Evolutionary conservation across 2,329 filamentous ascomycete genomes (phyloP), one percentile per base, ranked within the genome.

Genomic region (Juglanconis oblonga): DNA sequence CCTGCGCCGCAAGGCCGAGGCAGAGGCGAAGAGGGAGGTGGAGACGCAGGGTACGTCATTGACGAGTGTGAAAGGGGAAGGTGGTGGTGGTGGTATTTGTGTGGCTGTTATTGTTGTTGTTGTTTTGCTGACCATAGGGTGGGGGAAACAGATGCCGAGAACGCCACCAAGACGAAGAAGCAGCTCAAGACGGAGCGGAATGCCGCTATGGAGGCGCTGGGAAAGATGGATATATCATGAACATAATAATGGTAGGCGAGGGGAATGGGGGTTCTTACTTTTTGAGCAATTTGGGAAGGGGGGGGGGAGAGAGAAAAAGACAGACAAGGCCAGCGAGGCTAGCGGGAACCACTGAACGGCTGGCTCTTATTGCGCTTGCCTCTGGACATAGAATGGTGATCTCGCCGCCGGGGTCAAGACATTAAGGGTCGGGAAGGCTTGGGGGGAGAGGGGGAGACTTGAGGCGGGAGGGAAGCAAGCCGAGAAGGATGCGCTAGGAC

Each of bases 1-100:
- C 17, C 58, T 84, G 58, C 78, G 79, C 75, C 74, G 83, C 61
- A 82, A 79, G 72, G 77, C 77, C 69, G 81, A 77, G 63, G 77
- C 71, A 1, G 78, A 78, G 45, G 81, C 56, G 35, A 45, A 57
- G 29, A 33, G 45, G 35, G 55, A 63, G 62, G 49, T 48, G 0
- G 62, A 62, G 40, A 58, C 56, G 62, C 47, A 63, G 55, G 62
- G 62, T 62, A 3, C n/a, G 61, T 58, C 11, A 24, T 8, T 38
- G n/a, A 17, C 14, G 13, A 7, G 7, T 5, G 13, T n/a, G 10
- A 5, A 32, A n/a, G 10, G 11, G 2, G 11, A 24, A 13, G 13
- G 17, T 17, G n/a, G n/a, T n/a, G n/a, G n/a, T n/a, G n/a, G n/a
- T n/a, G n/a, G n/a, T n/a, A n/a, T n/a, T n/a, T n/a, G n/a, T n/a